These are phyloP conservation scores for Phytophthora brassicae DNA, from an alignment of 352 stramenopile species.

Conservation along the genomic window DNA sequence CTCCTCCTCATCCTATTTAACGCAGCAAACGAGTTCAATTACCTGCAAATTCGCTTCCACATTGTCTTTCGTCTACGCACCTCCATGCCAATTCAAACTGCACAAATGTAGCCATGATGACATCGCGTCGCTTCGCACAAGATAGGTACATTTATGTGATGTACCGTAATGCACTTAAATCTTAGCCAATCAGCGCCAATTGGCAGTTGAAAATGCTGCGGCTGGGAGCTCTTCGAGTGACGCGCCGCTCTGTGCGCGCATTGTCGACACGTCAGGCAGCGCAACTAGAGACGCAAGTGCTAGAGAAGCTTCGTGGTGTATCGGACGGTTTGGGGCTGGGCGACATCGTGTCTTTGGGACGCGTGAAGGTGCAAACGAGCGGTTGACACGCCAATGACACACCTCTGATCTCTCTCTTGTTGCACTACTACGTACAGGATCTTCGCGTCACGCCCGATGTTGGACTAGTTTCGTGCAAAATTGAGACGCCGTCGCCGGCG, in stretches of 20 bases:
- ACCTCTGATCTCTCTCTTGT: neutral
- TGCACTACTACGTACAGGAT: slow-evolving; percentile 42
- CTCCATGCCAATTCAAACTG: slow-evolving; percentile 3
- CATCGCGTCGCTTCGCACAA: slow-evolving; percentile 1
- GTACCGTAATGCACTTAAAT: slow-evolving; percentile 5
- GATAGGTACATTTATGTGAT: neutral
- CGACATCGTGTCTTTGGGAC: slow-evolving; percentile 75
- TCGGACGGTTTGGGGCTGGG: slow-evolving; percentile 71
- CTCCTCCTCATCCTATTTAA: slow-evolving; percentile 36
- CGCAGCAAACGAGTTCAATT: neutral
- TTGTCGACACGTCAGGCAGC: slow-evolving; percentile 68
- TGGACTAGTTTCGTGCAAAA: slow-evolving; percentile 67
- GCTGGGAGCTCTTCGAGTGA: slow-evolving; percentile 16
- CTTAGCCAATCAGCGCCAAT: neutral
- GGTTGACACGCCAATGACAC: slow-evolving; percentile 10
- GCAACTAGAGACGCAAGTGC: slow-evolving; percentile 74
- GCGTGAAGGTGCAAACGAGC: slow-evolving; percentile 58
- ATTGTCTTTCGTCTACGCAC: slow-evolving; percentile 9
- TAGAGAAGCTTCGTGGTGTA: slow-evolving; percentile 70
- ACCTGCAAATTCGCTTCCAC: neutral
- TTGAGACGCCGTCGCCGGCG: slow-evolving; percentile 68
- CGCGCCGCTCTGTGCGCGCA: slow-evolving; percentile 31
- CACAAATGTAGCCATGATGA: slow-evolving; percentile 17
- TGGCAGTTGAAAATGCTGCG: slow-evolving; percentile 31
- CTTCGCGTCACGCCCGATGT: slow-evolving; percentile 45